Percentiles rank a stretch among this genome's conserved stretches.
These are phyloP conservation scores for Halenospora varia DNA, from an alignment of 495 filamentous ascomycete species.

Conservation along the genomic window DNA sequence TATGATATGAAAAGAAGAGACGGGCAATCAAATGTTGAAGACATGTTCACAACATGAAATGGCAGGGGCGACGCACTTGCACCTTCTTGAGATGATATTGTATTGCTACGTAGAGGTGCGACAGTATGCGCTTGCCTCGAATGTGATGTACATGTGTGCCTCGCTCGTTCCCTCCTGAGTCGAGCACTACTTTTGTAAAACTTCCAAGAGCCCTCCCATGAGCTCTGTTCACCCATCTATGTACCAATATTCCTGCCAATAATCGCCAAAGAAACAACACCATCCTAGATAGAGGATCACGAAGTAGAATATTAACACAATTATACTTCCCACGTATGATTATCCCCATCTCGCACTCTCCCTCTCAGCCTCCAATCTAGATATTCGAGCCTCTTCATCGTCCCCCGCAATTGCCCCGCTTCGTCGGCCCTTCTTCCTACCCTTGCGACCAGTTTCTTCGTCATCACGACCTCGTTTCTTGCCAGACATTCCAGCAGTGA, in stretches of 20 bases:
- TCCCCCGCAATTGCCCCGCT: conserved; percentile 39
- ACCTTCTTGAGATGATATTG: neutral
- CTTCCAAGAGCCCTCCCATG: neutral
- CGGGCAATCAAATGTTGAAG: too few species aligned
- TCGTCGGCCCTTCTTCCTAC: conserved; percentile 39
- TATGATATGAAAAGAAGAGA: too few species aligned
- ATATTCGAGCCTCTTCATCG: conserved; percentile 45
- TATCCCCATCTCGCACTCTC: conserved; percentile 26
- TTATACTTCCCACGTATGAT: neutral
- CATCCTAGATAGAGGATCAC: neutral
- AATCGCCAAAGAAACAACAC: neutral
- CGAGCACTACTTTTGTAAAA: neutral
- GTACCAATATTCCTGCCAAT: neutral
- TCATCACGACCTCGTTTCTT: conserved; percentile 40
- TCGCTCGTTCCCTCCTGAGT: neutral
- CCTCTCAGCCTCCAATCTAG: conserved; percentile 33
- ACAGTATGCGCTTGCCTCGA: neutral
- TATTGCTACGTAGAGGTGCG: neutral
- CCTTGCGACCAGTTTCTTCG: conserved; percentile 38
- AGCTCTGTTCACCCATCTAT: neutral
- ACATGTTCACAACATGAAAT: neutral
- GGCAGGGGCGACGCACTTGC: neutral
- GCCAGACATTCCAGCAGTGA: conserved; percentile 25
- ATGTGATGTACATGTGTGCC: neutral
- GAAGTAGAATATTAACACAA: neutral